These are phyloP conservation scores for Colletotrichum simmondsii DNA, from an alignment of 2,329 filamentous ascomycete species.

Conservation along the genomic window DNA sequence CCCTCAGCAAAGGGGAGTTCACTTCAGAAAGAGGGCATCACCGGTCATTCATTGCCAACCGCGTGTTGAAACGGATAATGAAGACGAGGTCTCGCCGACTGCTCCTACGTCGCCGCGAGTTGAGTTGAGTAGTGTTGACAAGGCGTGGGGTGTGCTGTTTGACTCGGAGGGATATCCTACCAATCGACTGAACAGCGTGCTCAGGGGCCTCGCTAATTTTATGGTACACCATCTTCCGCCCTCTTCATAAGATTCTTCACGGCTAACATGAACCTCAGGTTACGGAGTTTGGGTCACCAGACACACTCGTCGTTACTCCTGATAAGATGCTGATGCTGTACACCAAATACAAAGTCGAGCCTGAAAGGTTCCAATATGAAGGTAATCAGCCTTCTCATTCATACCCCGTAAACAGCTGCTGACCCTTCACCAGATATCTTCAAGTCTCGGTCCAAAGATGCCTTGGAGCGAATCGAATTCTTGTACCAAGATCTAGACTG, in stretches of 20 bases:
- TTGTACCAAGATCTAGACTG: slow-evolving; percentile 66
- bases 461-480: slow-evolving; percentile 63
- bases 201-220: slow-evolving; percentile 79
- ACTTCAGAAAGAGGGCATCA: slow-evolving; percentile 20
- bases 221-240: slow-evolving; percentile 61
- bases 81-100: neutral
- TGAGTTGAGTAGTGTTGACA: slow-evolving; percentile 71
- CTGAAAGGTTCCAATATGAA: slow-evolving; percentile 76
- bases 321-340: slow-evolving; percentile 82
- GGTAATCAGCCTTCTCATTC: slow-evolving; percentile 54
- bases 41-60: slow-evolving; percentile 28
- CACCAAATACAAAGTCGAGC: slow-evolving; percentile 68
- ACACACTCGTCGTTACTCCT: slow-evolving; percentile 75
- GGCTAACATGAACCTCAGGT: slow-evolving; percentile 39
- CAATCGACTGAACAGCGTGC: slow-evolving; percentile 73
- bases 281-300: slow-evolving; percentile 37
- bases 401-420: neutral
- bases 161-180: slow-evolving; percentile 75
- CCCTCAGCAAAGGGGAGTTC: slow-evolving; percentile 15
- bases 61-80: neutral
- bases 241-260: neutral
- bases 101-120: neutral
- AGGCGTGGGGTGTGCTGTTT: slow-evolving; percentile 82
- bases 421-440: slow-evolving; percentile 60
- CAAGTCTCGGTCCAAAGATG: slow-evolving; percentile 50